Conservation (phyloP, 768 basidiomycete genomes). For the Rhodotorula graminis region DNA sequence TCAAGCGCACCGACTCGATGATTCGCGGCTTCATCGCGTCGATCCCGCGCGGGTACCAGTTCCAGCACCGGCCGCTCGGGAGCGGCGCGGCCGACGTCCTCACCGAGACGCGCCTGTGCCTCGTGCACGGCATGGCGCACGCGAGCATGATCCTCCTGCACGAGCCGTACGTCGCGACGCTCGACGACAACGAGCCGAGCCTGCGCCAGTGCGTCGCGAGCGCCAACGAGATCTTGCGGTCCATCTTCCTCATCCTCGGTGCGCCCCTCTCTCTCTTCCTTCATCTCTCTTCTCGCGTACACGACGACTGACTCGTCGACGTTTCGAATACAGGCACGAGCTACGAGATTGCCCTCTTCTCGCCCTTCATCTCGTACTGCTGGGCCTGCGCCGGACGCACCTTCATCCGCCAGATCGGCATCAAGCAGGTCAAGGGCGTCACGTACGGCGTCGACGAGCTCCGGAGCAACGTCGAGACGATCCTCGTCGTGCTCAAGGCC, state of each 20-base stretch:
- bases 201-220: constrained; percentile 19
- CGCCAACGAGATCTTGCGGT: constrained; percentile 29
- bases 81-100: not conserved
- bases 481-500: constrained; percentile 18
- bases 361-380: constrained; percentile 17
- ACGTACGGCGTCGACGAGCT: constrained; percentile 2
- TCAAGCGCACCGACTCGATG: constrained; percentile 37
- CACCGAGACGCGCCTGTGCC: constrained; percentile 23
- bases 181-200: constrained; percentile 12
- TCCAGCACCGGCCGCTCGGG: not conserved
- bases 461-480: constrained; percentile 11
- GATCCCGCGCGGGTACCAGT: constrained; percentile 39
- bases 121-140: constrained; percentile 33
- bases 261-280: not conserved
- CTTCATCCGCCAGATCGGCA: constrained; percentile 35
- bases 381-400: constrained; percentile 38
- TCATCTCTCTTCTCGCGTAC: not conserved
- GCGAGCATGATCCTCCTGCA: constrained; percentile 35
- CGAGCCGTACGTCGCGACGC: constrained; percentile 34
- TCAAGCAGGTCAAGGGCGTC: constrained; percentile 13
- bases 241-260: constrained; percentile 23
- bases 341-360: constrained; percentile 28
- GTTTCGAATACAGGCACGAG: not conserved
- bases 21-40: constrained; percentile 35
- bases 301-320: too few relatives aligned